Conservation (phyloP, 495 filamentous ascomycete species). For the Letharia columbiana region DNA sequence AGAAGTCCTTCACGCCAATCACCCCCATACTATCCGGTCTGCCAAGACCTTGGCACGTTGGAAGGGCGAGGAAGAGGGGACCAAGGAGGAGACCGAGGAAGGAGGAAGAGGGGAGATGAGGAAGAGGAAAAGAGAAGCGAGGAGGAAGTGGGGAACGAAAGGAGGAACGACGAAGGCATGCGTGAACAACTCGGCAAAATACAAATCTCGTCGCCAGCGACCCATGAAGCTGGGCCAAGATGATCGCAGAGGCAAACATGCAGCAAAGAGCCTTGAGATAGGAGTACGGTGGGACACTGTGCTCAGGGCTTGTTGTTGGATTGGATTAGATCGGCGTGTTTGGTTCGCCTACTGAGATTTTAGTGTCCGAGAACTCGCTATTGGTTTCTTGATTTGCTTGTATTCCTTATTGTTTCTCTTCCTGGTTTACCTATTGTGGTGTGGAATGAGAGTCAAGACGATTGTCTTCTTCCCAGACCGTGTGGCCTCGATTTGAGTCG, state of each 20-base stretch:
- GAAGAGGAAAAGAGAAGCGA: background rate
- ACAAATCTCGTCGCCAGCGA: background rate
- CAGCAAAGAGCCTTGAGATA: background rate
- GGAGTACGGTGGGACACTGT: background rate
- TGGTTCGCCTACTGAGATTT: background rate
- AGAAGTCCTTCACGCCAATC: background rate
- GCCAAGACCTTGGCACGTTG: background rate
- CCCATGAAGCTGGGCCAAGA: background rate
- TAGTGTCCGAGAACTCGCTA: background rate
- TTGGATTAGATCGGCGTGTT: background rate
- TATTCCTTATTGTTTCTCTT: background rate
- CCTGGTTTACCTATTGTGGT: too few relatives aligned
- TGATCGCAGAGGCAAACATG: background rate
- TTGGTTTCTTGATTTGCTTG: background rate
- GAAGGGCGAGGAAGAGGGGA: background rate
- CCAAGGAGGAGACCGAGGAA: too few relatives aligned
- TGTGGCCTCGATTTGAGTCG: too few relatives aligned
- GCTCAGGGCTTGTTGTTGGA: background rate
- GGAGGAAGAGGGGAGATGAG: background rate
- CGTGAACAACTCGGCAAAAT: background rate
- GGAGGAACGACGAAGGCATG: background rate
- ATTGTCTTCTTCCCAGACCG: too few relatives aligned
- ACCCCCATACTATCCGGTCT: background rate
- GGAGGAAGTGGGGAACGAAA: background rate
- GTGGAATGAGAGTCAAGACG: too few relatives aligned